Evolutionary conservation across 2,329 filamentous ascomycete species (phyloP).

Genomic region (Fusarium sp.): DNA sequence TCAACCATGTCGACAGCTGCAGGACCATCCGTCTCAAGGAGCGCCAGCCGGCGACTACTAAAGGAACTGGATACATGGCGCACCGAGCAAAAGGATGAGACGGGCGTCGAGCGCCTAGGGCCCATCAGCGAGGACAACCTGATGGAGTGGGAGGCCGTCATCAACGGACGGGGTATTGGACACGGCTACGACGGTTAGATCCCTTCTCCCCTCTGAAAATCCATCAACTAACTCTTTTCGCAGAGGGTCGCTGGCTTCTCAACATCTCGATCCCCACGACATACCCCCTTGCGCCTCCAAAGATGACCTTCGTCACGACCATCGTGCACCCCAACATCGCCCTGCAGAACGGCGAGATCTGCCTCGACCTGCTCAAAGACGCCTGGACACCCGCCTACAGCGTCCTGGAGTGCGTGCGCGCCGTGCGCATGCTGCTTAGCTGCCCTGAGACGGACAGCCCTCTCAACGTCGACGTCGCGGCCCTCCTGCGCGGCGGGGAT

Average conservation of each 20-base stretch:
- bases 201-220: constrained; percentile 21
- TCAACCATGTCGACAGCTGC: constrained; percentile 36
- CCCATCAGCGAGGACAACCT: constrained; percentile 67
- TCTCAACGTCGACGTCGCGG: constrained; percentile 83
- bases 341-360: constrained; percentile 85
- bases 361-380: constrained; percentile 84
- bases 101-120: constrained; percentile 70
- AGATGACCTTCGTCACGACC: constrained; percentile 83
- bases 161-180: constrained; percentile 69
- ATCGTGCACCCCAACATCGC: constrained; percentile 87
- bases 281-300: constrained; percentile 85
- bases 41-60: constrained; percentile 68
- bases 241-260: constrained; percentile 85
- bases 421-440: constrained; percentile 73
- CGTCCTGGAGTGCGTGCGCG: constrained; percentile 78
- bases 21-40: constrained; percentile 50
- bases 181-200: constrained; percentile 67
- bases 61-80: constrained; percentile 69
- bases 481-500: constrained; percentile 77
- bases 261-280: constrained; percentile 78
- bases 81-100: constrained; percentile 61
- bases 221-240: background rate
- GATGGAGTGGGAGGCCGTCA: constrained; percentile 69
- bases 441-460: constrained; percentile 80
- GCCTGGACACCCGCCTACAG: constrained; percentile 90